Percentiles rank a stretch among this genome's conserved stretches.
These are phyloP conservation scores for Hypseocharis bilobata DNA, from an alignment of 441 rosid genomes.

Conservation along the genomic window DNA sequence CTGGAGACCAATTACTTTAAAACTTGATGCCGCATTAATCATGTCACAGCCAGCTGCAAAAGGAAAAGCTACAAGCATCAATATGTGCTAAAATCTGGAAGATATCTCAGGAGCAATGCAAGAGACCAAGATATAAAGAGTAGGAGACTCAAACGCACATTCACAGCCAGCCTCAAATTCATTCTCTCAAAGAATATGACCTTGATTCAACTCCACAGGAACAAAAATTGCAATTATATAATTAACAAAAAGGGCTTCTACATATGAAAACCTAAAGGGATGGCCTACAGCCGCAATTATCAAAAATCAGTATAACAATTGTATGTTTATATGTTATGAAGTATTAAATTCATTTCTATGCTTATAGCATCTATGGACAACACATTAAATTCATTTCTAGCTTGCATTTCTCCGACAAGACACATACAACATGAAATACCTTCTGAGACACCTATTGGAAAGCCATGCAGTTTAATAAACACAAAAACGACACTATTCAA, in stretches of 20 bases:
- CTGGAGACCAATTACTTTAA: slow-evolving; percentile 25
- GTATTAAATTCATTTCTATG: too few species aligned
- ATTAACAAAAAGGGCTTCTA: too few species aligned
- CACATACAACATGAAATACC: neutral
- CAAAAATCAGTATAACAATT: neutral
- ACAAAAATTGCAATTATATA: too few species aligned
- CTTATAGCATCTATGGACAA: neutral
- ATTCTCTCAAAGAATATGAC: neutral
- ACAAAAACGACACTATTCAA: too few species aligned
- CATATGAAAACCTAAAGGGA: too few species aligned
- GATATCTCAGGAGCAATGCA: slow-evolving; percentile 3
- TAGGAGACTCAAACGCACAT: neutral
- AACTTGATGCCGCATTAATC: slow-evolving; percentile 3
- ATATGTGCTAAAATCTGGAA: neutral
- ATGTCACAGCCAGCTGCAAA: slow-evolving; percentile 27
- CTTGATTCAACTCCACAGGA: too few species aligned
- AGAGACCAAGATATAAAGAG: neutral
- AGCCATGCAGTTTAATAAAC: neutral
- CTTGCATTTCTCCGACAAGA: neutral
- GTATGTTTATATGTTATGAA: too few species aligned
- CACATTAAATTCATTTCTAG: neutral
- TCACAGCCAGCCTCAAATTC: neutral
- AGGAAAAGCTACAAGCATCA: slow-evolving; percentile 11
- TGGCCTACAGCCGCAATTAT: neutral
- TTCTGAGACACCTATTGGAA: neutral